Conservation (phyloP, 2,329 filamentous ascomycete genomes). For the Trichoderma hamatum region DNA sequence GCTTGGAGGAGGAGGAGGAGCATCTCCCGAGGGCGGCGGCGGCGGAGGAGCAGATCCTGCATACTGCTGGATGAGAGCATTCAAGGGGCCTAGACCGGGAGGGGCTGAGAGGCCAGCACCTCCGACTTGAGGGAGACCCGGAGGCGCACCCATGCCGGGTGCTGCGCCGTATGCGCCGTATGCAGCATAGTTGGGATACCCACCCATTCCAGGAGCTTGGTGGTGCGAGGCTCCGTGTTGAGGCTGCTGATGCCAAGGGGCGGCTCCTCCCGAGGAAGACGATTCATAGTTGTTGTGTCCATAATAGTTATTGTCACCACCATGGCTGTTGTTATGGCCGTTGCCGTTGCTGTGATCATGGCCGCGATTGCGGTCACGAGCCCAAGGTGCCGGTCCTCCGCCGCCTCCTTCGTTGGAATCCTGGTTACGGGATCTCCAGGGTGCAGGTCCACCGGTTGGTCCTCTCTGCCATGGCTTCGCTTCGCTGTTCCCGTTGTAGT, state of each 20-base stretch:
- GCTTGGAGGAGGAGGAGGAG: constrained; percentile 59
- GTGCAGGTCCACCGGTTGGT: constrained; percentile 80
- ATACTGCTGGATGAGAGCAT: constrained; percentile 69
- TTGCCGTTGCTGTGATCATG: constrained; percentile 44
- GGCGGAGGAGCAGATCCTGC: constrained; percentile 59
- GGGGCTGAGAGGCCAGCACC: constrained; percentile 56
- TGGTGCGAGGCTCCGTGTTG: constrained; percentile 42
- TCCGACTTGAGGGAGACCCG: constrained; percentile 48
- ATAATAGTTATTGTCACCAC: constrained; percentile 37
- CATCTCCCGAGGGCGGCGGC: constrained; percentile 58
- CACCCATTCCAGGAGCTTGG: constrained; percentile 57
- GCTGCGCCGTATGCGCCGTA: constrained; percentile 55
- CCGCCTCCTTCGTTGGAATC: constrained; percentile 53
- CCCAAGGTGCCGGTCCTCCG: constrained; percentile 60
- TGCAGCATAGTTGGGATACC: constrained; percentile 57
- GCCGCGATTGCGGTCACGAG: constrained; percentile 59
- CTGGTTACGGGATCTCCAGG: constrained; percentile 67
- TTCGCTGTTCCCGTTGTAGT: constrained; percentile 52
- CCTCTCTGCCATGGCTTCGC: constrained; percentile 87
- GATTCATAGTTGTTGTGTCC: constrained; percentile 33
- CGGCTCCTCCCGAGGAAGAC: constrained; percentile 34
- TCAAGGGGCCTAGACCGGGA: constrained; percentile 61
- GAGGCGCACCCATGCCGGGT: constrained; percentile 46
- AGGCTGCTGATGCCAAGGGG: constrained; percentile 52
- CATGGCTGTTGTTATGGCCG: constrained; percentile 29